Evolutionary conservation across 441 rosid species (phyloP).

Genomic region (Oxalis stricta): DNA sequence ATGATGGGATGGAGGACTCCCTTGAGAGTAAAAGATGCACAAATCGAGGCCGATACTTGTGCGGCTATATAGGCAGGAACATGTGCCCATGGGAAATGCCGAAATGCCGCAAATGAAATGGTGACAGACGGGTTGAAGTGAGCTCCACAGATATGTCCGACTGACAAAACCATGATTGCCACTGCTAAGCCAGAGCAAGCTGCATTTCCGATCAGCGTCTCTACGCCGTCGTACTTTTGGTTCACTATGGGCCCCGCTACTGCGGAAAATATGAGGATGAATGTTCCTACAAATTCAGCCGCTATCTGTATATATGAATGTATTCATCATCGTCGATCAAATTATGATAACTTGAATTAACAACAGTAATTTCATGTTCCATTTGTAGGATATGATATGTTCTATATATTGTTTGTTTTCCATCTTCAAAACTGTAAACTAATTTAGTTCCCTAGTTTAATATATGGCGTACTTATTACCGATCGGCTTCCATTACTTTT

Average conservation of each 20-base stretch:
- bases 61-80: conserved; percentile 87
- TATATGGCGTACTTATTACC: too few relatives aligned
- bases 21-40: conserved; percentile 88
- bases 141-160: conserved; percentile 95
- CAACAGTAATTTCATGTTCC: too few relatives aligned
- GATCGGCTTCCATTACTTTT: too few relatives aligned
- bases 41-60: conserved; percentile 79
- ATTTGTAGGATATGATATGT: too few relatives aligned
- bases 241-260: conserved; percentile 89
- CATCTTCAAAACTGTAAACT: too few relatives aligned
- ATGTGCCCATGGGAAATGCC: conserved; percentile 89
- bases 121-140: conserved; percentile 93
- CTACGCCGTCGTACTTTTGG: conserved; percentile 67
- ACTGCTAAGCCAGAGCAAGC: conserved; percentile 85
- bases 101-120: conserved; percentile 77
- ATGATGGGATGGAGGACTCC: conserved; percentile 69
- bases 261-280: conserved; percentile 80
- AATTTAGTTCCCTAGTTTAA: too few relatives aligned
- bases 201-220: conserved; percentile 79
- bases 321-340: not conserved
- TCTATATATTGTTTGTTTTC: too few relatives aligned
- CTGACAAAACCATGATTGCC: conserved; percentile 77
- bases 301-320: conserved; percentile 40
- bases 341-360: too few relatives aligned
- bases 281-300: conserved; percentile 96